phyloP scores from a whole-genome alignment of 2,329 filamentous ascomycete species.

The Xylaria sp. region DNA sequence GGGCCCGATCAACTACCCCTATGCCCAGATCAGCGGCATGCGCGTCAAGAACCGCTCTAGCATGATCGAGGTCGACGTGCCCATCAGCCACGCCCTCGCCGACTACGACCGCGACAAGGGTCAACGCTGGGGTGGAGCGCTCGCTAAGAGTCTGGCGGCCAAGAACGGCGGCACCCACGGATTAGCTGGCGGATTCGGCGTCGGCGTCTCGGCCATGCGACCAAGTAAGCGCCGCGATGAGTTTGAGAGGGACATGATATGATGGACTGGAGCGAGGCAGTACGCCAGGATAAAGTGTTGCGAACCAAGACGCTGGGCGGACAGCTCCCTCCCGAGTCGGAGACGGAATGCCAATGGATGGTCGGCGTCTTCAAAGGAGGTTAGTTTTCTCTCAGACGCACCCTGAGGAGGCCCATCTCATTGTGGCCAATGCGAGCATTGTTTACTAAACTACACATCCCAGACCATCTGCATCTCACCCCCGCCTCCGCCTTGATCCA shows the following conservation, averaged over 20 bases:
- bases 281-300: slow-evolving; percentile 73
- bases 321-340: slow-evolving; percentile 71
- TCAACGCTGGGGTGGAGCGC: slow-evolving; percentile 78
- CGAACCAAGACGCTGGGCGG: slow-evolving; percentile 85
- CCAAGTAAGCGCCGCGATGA: slow-evolving; percentile 47
- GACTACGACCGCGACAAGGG: slow-evolving; percentile 88
- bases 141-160: slow-evolving; percentile 64
- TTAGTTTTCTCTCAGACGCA: slow-evolving; percentile 50
- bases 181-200: slow-evolving; percentile 74
- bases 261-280: slow-evolving; percentile 70
- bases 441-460: background rate
- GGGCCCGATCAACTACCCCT: slow-evolving; percentile 56
- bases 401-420: too few relatives aligned
- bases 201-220: slow-evolving; percentile 53
- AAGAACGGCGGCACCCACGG: slow-evolving; percentile 72
- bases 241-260: slow-evolving; percentile 54
- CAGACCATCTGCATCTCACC: slow-evolving; percentile 85
- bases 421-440: background rate
- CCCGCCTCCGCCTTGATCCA: slow-evolving; percentile 83
- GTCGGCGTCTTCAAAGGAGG: slow-evolving; percentile 87
- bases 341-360: slow-evolving; percentile 77
- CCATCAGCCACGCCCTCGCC: slow-evolving; percentile 67
- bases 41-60: slow-evolving; percentile 83
- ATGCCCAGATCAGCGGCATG: slow-evolving; percentile 72
- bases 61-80: slow-evolving; percentile 91